Conservation (phyloP, 2,329 filamentous ascomycete species). For the Niveomyces coronatus region DNA sequence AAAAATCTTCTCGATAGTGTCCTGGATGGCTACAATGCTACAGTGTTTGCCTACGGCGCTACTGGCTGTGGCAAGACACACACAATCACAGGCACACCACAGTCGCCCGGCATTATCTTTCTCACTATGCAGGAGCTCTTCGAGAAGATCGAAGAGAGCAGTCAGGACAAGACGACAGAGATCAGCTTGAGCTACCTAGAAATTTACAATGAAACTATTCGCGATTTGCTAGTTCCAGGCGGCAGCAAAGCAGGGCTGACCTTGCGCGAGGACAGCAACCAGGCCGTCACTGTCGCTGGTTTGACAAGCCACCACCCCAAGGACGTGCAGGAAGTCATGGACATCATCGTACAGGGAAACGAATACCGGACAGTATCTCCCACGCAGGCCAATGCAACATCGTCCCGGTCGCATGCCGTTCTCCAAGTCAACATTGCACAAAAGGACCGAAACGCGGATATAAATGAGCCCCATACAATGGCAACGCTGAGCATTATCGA, state of each 20-base stretch:
- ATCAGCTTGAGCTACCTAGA: slow-evolving; percentile 91
- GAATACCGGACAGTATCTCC: slow-evolving; percentile 92
- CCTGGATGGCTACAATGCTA: slow-evolving; percentile 95
- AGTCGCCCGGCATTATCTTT: slow-evolving; percentile 96
- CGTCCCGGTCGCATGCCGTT: slow-evolving; percentile 92
- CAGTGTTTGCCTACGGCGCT: slow-evolving; percentile 95
- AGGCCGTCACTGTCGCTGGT: slow-evolving; percentile 82
- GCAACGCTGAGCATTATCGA: slow-evolving; percentile 98
- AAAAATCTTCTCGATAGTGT: slow-evolving; percentile 86
- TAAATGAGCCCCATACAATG: slow-evolving; percentile 96
- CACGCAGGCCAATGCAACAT: slow-evolving; percentile 94
- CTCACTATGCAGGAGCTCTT: slow-evolving; percentile 98
- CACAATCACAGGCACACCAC: slow-evolving; percentile 85
- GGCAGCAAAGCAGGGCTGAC: slow-evolving; percentile 77
- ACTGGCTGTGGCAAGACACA: slow-evolving; percentile 98
- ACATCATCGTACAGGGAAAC: slow-evolving; percentile 95
- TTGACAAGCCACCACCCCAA: slow-evolving; percentile 85
- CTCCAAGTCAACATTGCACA: slow-evolving; percentile 94
- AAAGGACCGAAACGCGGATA: slow-evolving; percentile 83
- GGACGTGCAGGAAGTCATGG: slow-evolving; percentile 95
- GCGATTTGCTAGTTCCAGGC: slow-evolving; percentile 80
- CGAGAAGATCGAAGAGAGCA: slow-evolving; percentile 82
- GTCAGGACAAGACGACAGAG: slow-evolving; percentile 79
- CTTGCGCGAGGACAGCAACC: slow-evolving; percentile 89
- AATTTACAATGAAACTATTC: slow-evolving; percentile 98